Evolutionary conservation across 164 flowering plant genomes (phyloP), one percentile per base, ranked within the genome.

Genomic region (Aristolochia fimbriata): DNA sequence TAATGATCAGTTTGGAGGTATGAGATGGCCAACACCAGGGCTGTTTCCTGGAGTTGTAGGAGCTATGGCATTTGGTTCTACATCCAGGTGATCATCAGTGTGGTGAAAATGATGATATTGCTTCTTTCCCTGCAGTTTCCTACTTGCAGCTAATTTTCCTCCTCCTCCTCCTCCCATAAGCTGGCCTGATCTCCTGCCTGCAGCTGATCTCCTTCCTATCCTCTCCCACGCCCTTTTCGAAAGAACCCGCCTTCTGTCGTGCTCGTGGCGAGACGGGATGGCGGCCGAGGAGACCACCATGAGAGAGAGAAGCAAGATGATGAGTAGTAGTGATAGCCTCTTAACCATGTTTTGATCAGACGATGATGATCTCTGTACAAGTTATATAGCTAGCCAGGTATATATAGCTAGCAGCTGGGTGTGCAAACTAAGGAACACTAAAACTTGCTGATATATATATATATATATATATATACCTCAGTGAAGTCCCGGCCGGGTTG

Each of bases 11-110:
- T 23, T 27, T 1, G 15, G 56, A 52, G 15, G 9, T 52, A 4
- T 52, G 23, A 23, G 15, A 27, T 52, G 56, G 30, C 56, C 56
- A 23, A 52, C 30, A 52, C 56, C 56, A 23, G 56, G 56, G 56
- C 56, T 52, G 30, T 52, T 31, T 11, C 56, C 56, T 23, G 56
- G 56, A 52, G 56, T 22, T 8, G 56, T 52, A 6, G 56, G 56
- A 24, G 23, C 30, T 15, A 9, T 52, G 15, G 30, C 56, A 52
- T 52, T 52, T 23, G 56, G 56, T 5, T 52, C 30, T 23, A 52
- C 56, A 16, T 52, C 56, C 14, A 52, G 23, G 27, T 20, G 5
- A 27, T 27, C 30, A 27, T 27, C 30, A 37, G 43, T 37, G 43
- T 6, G 43, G 43, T 37, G 43, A 10, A 37, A n/a, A n/a, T n/a